Evolutionary conservation across 2,329 filamentous ascomycete genomes (phyloP), one percentile per base, ranked within the genome.

Genomic region (Pestalotiopsis sp.): DNA sequence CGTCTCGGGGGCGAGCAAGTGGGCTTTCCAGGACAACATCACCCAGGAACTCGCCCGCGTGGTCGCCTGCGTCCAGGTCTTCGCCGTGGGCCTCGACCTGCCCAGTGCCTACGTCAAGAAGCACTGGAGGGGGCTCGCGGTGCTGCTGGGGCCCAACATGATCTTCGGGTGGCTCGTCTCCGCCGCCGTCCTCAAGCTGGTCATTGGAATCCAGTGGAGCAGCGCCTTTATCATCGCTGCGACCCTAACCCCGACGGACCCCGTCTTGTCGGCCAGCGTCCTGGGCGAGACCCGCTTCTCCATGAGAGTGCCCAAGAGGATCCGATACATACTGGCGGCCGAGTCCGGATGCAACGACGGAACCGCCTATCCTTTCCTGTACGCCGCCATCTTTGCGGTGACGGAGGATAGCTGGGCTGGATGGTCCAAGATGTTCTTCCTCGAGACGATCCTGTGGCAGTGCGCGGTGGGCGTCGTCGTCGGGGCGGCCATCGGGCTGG

Each of bases 261-360:
- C 88, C 0, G 82, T 90, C 23, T 79, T 91, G 5, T 89, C 87
- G 0, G 59, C 59, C 31, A 88, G 90, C 72, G 87, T 87, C 36
- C 83, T 90, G 17, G 89, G 88, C n/a, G 90, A 90, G 74, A 88
- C 88, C 0, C 85, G 87, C 0, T 90, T 91, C 72, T 83, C 89
- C 73, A 89, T 88, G 69, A 90, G 85, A 68, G 88, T 91, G 2
- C 81, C 85, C 9, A 83, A 87, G 2, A 81, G 84, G 3, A 79
- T 91, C 3, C 84, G 88, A 38, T 87, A 90, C 70, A 86, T 90
- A 67, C 90, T 91, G 25, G 89, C 87, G 0, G 83, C 88, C 1
- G 89, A 91, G 71, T 87, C 87, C 3, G 89, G 89, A 5, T 84
- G 85, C 2, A 90, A 90, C 70, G 89, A 91, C 70, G 88, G 89